Conservation (phyloP, 192 early-diverging fungal species). For the Podila epicladia region DNA sequence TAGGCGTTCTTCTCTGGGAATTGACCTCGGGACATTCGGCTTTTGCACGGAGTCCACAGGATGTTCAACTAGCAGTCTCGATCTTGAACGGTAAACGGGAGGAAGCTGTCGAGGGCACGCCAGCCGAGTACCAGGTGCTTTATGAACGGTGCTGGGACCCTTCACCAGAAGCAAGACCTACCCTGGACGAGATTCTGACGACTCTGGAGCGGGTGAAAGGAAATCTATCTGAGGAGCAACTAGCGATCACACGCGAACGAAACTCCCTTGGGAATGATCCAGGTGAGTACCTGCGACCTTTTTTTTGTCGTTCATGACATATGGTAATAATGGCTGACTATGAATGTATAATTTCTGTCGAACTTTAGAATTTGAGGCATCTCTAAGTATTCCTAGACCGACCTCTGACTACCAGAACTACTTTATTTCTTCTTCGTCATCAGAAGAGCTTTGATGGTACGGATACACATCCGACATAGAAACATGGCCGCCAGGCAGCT, state of each 20-base stretch:
- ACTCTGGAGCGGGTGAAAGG: slow-evolving; percentile 7
- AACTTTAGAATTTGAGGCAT: slow-evolving; percentile 21
- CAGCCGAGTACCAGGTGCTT: slow-evolving; percentile 24
- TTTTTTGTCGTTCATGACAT: no score
- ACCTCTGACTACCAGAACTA: slow-evolving; percentile 42
- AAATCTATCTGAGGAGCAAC: slow-evolving; percentile 12
- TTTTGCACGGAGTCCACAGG: slow-evolving; percentile 26
- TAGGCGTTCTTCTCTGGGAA: slow-evolving; percentile 57
- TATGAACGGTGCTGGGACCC: slow-evolving; percentile 50
- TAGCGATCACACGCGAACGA: slow-evolving; percentile 18
- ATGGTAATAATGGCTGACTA: no score
- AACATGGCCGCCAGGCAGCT: neutral
- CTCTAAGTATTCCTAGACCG: slow-evolving; percentile 32
- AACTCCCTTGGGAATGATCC: neutral
- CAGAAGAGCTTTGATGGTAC: neutral
- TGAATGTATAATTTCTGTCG: neutral
- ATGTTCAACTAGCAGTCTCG: slow-evolving; percentile 34
- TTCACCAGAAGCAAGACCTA: slow-evolving; percentile 28
- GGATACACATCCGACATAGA: neutral
- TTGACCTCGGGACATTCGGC: slow-evolving; percentile 47
- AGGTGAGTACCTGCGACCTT: neutral
- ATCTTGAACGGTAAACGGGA: slow-evolving; percentile 50
- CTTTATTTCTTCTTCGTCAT: neutral
- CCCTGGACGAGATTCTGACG: slow-evolving; percentile 25
- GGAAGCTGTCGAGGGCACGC: slow-evolving; percentile 29